Evolutionary conservation across 257 asterid genomes (phyloP), one percentile per base, ranked within the genome.

Genomic region (Capsicum chinense): DNA sequence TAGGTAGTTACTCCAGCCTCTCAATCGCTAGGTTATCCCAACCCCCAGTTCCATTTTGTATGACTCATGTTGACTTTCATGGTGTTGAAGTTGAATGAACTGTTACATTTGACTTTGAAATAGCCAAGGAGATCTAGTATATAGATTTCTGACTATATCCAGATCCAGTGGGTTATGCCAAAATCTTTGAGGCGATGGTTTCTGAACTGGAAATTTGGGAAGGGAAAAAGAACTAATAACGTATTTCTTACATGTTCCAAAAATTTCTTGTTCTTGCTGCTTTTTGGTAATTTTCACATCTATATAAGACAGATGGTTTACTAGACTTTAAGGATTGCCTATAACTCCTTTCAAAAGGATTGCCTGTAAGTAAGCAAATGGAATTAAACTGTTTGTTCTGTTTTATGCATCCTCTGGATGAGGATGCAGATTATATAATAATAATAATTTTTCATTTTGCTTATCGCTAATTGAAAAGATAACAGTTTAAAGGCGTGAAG

Each of bases 71-170:
- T 44, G 79, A 70, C 79, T 70, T 70, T 70, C 57, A 44, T 6
- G 79, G 56, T 70, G 79, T 50, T 70, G 79, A 69, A 69, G 79
- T 42, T 42, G 56, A 69, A 42, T 42, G 79, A 69, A 33, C 79
- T 42, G 14, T 69, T 69, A 69, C 16, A 69, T 9, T 42, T 50
- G 35, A 70, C 54, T 70, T 70, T 70, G 79, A 70, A 70, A 70
- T 44, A 44, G 56, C 79, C 35, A 70, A 70, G 56, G 9, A 70
- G 79, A 70, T 70, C 56, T 44, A n/a, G 16, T 70, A 70, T 70
- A 9, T 70, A n/a, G 79, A 9, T 70, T 44, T 44, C 56, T 44
- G 54, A 70, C 56, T 42, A 17, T 42, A 70, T 70, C 56, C 56
- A 70, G 79, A 33, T 44, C 37, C 56, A 44, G 56, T 7, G 79